Evolutionary conservation across 2,329 filamentous ascomycete species (phyloP).

Genomic region (Rhynchosporium graminicola): DNA sequence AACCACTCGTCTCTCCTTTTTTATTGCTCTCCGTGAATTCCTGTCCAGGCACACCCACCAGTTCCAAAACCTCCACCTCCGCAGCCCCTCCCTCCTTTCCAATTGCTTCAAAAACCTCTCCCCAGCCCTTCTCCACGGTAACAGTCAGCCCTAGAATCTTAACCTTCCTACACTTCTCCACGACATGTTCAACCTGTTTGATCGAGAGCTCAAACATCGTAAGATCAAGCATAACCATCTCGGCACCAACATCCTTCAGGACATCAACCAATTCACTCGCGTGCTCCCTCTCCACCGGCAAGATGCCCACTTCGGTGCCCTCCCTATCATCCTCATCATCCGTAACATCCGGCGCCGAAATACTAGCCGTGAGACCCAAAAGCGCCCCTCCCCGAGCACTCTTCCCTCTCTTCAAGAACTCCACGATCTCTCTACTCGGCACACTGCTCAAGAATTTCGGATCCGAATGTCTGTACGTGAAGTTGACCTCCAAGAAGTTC

Average conservation of each 20-base stretch:
- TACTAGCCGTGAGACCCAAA: constrained; percentile 27
- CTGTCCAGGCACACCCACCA: constrained; percentile 33
- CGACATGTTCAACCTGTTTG: constrained; percentile 40
- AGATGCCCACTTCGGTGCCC: constrained; percentile 31
- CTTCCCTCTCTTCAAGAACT: constrained; percentile 19
- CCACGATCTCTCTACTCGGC: constrained; percentile 22
- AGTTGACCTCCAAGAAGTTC: constrained; percentile 49
- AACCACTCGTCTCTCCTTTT: constrained; percentile 16
- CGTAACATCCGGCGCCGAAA: constrained; percentile 26
- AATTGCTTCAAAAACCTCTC: constrained; percentile 26
- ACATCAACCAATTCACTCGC: constrained; percentile 18
- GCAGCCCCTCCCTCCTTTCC: constrained; percentile 17
- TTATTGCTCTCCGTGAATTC: constrained; percentile 31
- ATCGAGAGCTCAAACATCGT: constrained; percentile 46
- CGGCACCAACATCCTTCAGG: constrained; percentile 34
- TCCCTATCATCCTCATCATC: constrained; percentile 34
- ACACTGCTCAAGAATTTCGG: constrained; percentile 28
- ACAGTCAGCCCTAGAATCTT: constrained; percentile 45
- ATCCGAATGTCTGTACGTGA: constrained; percentile 47
- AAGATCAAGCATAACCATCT: constrained; percentile 38
- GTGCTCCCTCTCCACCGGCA: constrained; percentile 19
- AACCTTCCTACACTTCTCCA: constrained; percentile 42
- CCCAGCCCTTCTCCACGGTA: constrained; percentile 38
- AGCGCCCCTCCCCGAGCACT: constrained; percentile 2
- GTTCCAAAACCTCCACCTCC: constrained; percentile 31